A percentile compares a stretch with the other conserved stretches of the same genome.
phyloP scores from a whole-genome alignment of 2,329 filamentous ascomycete species.

The Aureobasidium uvarum region DNA sequence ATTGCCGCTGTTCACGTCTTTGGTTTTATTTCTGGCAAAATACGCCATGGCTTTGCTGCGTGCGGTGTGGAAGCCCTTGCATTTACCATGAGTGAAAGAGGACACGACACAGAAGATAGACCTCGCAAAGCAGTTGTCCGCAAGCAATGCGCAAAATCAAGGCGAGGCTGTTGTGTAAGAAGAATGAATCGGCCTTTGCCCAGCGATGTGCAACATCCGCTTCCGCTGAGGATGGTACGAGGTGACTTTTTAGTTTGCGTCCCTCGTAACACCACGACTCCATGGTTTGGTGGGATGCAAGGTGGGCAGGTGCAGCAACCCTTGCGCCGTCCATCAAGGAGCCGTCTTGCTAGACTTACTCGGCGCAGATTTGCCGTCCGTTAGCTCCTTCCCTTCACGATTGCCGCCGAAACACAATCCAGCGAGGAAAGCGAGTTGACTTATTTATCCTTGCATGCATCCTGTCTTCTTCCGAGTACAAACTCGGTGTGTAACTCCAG shows the following conservation, averaged over 20 bases:
- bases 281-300: constrained; percentile 22
- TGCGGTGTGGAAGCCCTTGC: not conserved
- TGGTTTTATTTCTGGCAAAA: not conserved
- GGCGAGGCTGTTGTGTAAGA: not conserved
- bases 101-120: not conserved
- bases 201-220: constrained; percentile 5
- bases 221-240: constrained; percentile 10
- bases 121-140: not conserved
- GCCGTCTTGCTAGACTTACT: constrained; percentile 12
- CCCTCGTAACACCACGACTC: constrained; percentile 18
- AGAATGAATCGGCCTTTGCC: not conserved
- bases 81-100: not conserved
- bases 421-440: constrained; percentile 11
- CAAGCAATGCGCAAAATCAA: not conserved
- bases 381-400: constrained; percentile 20
- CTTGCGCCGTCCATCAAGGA: constrained; percentile 12
- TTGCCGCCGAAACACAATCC: not conserved
- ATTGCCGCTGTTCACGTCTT: not conserved
- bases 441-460: constrained; percentile 27
- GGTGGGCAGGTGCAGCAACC: constrained; percentile 23
- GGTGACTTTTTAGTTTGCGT: constrained; percentile 6
- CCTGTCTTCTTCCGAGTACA: constrained; percentile 26
- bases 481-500: constrained; percentile 26
- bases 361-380: constrained; percentile 20
- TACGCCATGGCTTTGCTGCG: not conserved